These are phyloP conservation scores for Beauveria australis DNA, from an alignment of 2,329 filamentous ascomycete species.

Conservation along the genomic window DNA sequence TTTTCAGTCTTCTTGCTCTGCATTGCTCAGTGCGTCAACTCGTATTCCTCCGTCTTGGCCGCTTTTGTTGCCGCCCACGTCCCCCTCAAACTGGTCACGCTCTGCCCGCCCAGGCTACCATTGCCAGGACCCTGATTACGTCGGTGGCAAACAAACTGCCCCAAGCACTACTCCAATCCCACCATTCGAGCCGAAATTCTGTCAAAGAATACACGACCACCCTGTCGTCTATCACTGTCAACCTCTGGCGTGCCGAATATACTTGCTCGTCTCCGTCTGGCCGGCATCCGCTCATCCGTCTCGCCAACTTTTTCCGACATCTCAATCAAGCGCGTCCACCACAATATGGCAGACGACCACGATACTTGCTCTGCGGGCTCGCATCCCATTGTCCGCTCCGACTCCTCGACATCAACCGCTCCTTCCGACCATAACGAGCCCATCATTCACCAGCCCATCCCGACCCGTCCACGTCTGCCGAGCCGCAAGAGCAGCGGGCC, in stretches of 20 bases:
- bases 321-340: neutral
- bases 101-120: neutral
- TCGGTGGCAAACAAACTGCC: constrained; percentile 8
- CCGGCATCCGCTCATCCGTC: neutral
- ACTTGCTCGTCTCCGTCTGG: neutral
- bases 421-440: constrained; percentile 29
- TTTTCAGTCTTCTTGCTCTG: neutral
- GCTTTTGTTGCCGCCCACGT: neutral
- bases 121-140: constrained; percentile 9
- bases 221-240: neutral
- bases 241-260: neutral
- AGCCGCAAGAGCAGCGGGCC: constrained; percentile 75
- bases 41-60: neutral
- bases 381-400: constrained; percentile 30
- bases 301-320: neutral
- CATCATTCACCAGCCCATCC: constrained; percentile 42
- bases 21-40: neutral
- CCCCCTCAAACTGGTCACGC: neutral
- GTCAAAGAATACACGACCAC: neutral
- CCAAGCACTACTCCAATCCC: neutral
- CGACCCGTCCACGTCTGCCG: constrained; percentile 57
- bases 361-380: constrained; percentile 15
- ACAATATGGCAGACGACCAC: constrained; percentile 18
- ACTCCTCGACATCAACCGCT: constrained; percentile 26
- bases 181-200: neutral